These are phyloP conservation scores for Scutellaria baicalensis DNA, from an alignment of 257 asterid species.

Conservation along the genomic window DNA sequence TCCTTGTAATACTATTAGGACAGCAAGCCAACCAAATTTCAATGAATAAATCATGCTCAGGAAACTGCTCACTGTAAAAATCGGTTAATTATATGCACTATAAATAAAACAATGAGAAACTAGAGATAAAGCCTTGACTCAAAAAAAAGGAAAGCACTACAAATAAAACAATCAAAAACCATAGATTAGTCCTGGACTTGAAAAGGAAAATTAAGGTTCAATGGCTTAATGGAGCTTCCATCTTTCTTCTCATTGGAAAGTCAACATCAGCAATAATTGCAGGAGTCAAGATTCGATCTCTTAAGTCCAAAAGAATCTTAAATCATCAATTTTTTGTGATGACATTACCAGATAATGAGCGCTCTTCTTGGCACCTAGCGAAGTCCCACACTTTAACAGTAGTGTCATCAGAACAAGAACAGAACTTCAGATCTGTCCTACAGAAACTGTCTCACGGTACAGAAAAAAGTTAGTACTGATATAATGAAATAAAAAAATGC, in stretches of 20 bases:
- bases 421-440: slow-evolving; percentile 95
- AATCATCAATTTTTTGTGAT: slow-evolving; percentile 23
- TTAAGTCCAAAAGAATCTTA: slow-evolving; percentile 3
- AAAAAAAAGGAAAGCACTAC: too few species aligned
- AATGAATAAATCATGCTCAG: neutral
- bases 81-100: neutral
- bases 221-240: neutral
- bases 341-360: slow-evolving; percentile 93
- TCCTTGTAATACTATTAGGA: neutral
- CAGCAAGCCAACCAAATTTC: slow-evolving; percentile 1
- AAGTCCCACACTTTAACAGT: slow-evolving; percentile 99
- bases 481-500: neutral
- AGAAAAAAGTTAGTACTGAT: slow-evolving; percentile 1
- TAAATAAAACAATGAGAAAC: too few species aligned
- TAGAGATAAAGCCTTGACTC: too few species aligned
- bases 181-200: too few species aligned
- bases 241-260: neutral
- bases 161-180: too few species aligned
- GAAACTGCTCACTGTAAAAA: neutral
- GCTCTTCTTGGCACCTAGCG: slow-evolving; percentile 99
- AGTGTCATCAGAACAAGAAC: slow-evolving; percentile 99
- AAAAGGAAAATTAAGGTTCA: neutral
- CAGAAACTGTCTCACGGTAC: slow-evolving; percentile 62
- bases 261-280: neutral
- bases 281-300: neutral